Base-by-base conservation (phyloP, 1,284 basidiomycete species). In the Fomitiporia mediterranea region DNA sequence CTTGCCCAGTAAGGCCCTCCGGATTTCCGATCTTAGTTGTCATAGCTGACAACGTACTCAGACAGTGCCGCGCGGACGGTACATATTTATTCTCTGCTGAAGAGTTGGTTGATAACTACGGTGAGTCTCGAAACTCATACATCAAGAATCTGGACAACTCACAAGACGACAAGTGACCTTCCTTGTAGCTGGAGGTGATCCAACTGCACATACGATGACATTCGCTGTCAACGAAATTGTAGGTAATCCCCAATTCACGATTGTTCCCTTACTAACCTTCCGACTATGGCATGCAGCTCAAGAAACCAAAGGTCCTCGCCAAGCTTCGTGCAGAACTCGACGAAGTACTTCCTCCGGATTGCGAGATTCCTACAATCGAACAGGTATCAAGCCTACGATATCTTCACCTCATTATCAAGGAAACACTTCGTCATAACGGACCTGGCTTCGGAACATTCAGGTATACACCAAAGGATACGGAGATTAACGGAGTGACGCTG, bases 401-500 rank as follows among this genome's bases (percentile, higher is more conserved):
- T 25, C 44, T 46, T 30, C 23, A 46, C 44, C 25, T 46, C 11
- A 30, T 46, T n/a, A 46, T 46, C 27, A 46, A 46, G 44, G 44
- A 46, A n/a, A 46, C 15, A 17, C 44, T 46, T 28, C 44, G 44
- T 17, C 30, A 13, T 28, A 46, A 46, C 8, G 44, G 44, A 17
- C 44, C 44, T 6, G 44, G 44, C 13, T 46, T 46, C 27, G 44
- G 44, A 15, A 46, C 44, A 13, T 46, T 46, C 44, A 28, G 44
- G 17, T 46, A 46, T n/a, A 46, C 44, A 15, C 15, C 44, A 7
- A 28, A 2, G 13, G 28, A 46, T 2, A 5, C 30, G 1, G 44
- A 46, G 17, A 46, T 46, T 9, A 30, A 46, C 17, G 44, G 44
- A n/a, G 21, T 28, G 13, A 46, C n/a, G 44, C 23, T 46, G 11